Percentiles rank a stretch among this genome's conserved stretches.
Conservation (phyloP, 2,329 filamentous ascomycete species). For the Coleophoma crateriformis region DNA sequence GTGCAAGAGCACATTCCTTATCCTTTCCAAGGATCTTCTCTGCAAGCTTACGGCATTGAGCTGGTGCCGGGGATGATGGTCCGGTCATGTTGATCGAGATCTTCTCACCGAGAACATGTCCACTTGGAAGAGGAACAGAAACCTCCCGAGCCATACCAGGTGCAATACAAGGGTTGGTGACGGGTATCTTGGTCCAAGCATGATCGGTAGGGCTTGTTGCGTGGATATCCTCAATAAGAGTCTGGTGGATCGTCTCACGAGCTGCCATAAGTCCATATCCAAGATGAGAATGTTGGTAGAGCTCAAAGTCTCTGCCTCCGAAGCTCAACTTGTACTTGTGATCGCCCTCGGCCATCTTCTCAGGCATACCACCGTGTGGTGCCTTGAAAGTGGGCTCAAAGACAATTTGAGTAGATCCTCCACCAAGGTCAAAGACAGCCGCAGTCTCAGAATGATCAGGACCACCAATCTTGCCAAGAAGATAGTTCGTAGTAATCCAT, state of each 20-base stretch:
- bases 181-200: conserved; percentile 64
- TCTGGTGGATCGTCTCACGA: conserved; percentile 76
- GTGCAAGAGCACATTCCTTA: conserved; percentile 70
- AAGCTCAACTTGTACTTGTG: conserved; percentile 94
- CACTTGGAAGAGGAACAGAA: conserved; percentile 62
- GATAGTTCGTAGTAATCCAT: conserved; percentile 99
- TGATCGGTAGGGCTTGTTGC: conserved; percentile 53
- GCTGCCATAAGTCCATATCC: conserved; percentile 96
- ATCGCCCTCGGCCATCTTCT: conserved; percentile 79
- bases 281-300: conserved; percentile 98
- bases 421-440: conserved; percentile 92
- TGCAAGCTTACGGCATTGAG: conserved; percentile 84
- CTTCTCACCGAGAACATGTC: conserved; percentile 58
- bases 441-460: conserved; percentile 87
- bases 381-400: conserved; percentile 92
- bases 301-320: conserved; percentile 81
- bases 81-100: conserved; percentile 83
- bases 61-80: conserved; percentile 66
- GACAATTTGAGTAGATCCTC: conserved; percentile 96
- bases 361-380: conserved; percentile 73
- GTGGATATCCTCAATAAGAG: conserved; percentile 67
- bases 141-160: conserved; percentile 73
- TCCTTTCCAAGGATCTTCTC: conserved; percentile 92
- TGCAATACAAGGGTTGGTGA: conserved; percentile 81
- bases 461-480: conserved; percentile 93